Conservation (phyloP, 2,329 filamentous ascomycete species). For the Pyricularia grisea region DNA sequence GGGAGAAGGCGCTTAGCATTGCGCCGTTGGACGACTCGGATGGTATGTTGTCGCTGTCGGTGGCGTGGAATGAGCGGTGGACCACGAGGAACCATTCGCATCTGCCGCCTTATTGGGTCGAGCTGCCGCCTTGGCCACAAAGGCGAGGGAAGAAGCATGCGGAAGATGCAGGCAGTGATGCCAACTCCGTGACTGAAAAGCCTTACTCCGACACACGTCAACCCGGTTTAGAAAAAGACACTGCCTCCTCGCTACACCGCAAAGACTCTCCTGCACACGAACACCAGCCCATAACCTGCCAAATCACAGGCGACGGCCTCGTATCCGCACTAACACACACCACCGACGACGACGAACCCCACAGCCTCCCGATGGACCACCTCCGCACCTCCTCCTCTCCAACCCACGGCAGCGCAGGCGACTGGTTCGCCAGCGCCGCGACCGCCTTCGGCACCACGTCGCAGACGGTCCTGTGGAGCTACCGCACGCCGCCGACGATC, state of each 20-base stretch:
- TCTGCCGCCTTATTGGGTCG: slow-evolving; percentile 51
- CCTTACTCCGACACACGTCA: neutral
- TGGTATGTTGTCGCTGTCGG: slow-evolving; percentile 46
- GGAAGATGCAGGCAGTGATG: slow-evolving; percentile 1
- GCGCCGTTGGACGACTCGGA: slow-evolving; percentile 50
- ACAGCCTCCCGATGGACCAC: slow-evolving; percentile 29
- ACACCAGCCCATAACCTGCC: slow-evolving; percentile 30
- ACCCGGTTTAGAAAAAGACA: neutral
- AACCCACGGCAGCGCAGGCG: slow-evolving; percentile 22
- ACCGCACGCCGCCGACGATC: slow-evolving; percentile 44
- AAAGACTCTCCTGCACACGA: neutral
- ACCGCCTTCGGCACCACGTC: slow-evolving; percentile 46
- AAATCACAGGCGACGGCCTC: slow-evolving; percentile 38
- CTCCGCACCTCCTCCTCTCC: slow-evolving; percentile 20
- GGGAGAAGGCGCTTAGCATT: slow-evolving; percentile 39
- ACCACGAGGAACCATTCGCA: slow-evolving; percentile 39
- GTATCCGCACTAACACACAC: slow-evolving; percentile 33
- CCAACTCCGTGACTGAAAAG: slow-evolving; percentile 8
- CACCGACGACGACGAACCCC: neutral
- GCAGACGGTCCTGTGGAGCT: slow-evolving; percentile 51
- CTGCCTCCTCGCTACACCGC: neutral
- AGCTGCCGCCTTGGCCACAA: slow-evolving; percentile 26
- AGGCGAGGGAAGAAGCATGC: slow-evolving; percentile 5
- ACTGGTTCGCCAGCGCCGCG: slow-evolving; percentile 47
- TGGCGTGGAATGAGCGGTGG: slow-evolving; percentile 47